Base-by-base conservation (phyloP, 2,329 filamentous ascomycete genomes). In the Neodidymelliopsis sp. region DNA sequence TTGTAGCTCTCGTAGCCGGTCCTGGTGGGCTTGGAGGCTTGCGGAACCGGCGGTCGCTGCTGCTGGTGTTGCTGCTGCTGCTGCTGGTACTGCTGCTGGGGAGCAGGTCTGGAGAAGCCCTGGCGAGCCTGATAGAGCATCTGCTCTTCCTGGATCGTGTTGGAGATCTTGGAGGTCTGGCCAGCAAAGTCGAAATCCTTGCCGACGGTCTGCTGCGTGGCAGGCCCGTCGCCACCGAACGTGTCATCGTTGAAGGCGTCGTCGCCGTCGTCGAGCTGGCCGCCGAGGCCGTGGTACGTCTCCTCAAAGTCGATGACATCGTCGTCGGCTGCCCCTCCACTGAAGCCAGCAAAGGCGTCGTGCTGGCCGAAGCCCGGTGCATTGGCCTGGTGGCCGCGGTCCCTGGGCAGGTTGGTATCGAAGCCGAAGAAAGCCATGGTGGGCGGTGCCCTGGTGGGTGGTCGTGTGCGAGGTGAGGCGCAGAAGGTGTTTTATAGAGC, bases 121-220 rank as follows among this genome's bases (percentile, higher is more conserved):
- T 88, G 86, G 57, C 93, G 86, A 42, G 91, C 86, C 62, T 84
- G 84, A 74, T 87, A 97, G 48, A 91, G 86, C 65, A 91, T 79
- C 69, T 96, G 90, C 75, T 97, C 94, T 74, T 97, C 91, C 58
- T 91, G 89, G 62, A 99, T 89, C 25, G 88, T 91, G 75, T 87
- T 83, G 15, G 91, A 82, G 29, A 96, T 89, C 74, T 92, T 86
- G 49, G 92, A 92, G 6, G 94, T 99, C 67, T 90, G 87, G 29
- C 92, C 92, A 59, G 95, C 96, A 75, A 97, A 99, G 73, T 99
- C 94, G 66, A 97, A 97, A 74, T 99, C 93, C 71, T 90, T 95
- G 68, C 92, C 92, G 50, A 94, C 84, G 9, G 79, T 65, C 60
- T 80, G 73, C 63, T 76, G 71, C 24, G 74, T 75, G 41, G 72